Evolutionary conservation across 2,329 filamentous ascomycete species (phyloP).

Genomic region (Arthrobotrys entomopaga): DNA sequence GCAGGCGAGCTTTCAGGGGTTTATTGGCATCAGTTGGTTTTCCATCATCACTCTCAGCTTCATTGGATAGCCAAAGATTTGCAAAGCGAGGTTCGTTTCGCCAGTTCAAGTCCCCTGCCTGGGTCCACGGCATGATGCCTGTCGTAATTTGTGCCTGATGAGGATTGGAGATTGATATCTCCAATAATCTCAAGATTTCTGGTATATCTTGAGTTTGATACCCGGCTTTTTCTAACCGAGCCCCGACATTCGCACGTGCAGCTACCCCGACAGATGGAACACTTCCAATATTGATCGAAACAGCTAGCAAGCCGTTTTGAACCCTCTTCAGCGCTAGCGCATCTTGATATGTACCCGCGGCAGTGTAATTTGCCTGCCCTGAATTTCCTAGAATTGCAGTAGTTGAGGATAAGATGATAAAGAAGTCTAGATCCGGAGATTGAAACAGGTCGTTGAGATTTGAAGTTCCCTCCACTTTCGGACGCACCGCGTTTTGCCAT

Average conservation of each 20-base stretch:
- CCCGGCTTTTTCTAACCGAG: neutral
- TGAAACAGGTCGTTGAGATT: slow-evolving; percentile 67
- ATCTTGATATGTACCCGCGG: slow-evolving; percentile 62
- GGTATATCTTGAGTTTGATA: slow-evolving; percentile 8
- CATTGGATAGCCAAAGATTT: neutral
- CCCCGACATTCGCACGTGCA: neutral
- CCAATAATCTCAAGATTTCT: neutral
- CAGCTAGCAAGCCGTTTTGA: slow-evolving; percentile 11
- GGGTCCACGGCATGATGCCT: slow-evolving; percentile 1
- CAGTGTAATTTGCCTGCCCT: slow-evolving; percentile 65
- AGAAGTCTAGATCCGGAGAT: slow-evolving; percentile 62
- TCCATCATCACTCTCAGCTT: neutral
- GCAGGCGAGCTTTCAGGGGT: slow-evolving; percentile 1
- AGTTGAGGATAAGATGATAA: slow-evolving; percentile 63
- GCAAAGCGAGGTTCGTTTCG: slow-evolving; percentile 15
- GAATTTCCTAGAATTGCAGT: slow-evolving; percentile 61
- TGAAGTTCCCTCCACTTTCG: slow-evolving; percentile 68
- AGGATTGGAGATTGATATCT: neutral
- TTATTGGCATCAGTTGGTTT: too few relatives aligned
- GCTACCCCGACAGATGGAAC: neutral
- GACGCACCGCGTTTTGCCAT: slow-evolving; percentile 66
- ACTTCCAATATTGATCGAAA: slow-evolving; percentile 8
- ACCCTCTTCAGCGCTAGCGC: slow-evolving; percentile 45
- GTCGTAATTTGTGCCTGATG: neutral
- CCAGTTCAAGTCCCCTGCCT: slow-evolving; percentile 7